A percentile compares a stretch with the other conserved stretches of the same genome.
These are phyloP conservation scores for Balakata baccata DNA, from an alignment of 345 rosid genomes.

Conservation along the genomic window DNA sequence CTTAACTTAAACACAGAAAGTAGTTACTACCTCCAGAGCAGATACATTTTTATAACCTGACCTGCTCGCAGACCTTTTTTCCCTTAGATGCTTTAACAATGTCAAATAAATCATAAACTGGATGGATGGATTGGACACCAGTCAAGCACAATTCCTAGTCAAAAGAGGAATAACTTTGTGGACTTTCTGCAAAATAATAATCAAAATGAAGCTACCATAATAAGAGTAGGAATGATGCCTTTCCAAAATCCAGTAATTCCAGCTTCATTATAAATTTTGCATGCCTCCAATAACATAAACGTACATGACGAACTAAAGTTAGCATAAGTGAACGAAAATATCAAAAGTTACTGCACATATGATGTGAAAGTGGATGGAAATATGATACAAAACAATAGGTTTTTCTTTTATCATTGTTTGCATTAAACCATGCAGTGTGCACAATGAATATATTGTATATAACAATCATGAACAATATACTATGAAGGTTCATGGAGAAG, in stretches of 20 bases:
- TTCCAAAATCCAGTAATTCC: conserved; percentile 70
- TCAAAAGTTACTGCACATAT: not conserved
- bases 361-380: not conserved
- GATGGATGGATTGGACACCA: conserved; percentile 78
- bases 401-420: not conserved
- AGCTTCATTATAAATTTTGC: conserved; percentile 55
- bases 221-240: conserved; percentile 65
- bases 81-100: conserved; percentile 47
- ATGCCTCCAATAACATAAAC: conserved; percentile 33
- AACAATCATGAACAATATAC: not conserved
- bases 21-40: conserved; percentile 52
- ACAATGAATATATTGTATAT: not conserved
- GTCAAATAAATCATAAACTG: conserved; percentile 72
- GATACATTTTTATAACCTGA: conserved; percentile 39
- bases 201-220: conserved; percentile 47
- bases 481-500: not conserved
- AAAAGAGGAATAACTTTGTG: conserved; percentile 13
- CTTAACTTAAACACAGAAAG: not conserved
- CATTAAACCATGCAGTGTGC: no score
- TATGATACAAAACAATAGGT: not conserved
- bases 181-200: not conserved
- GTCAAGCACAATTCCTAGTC: conserved; percentile 14
- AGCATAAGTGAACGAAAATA: not conserved
- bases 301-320: not conserved
- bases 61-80: conserved; percentile 41